Conservation (phyloP, 2,329 filamentous ascomycete species). For the Talaromyces verruculosus region DNA sequence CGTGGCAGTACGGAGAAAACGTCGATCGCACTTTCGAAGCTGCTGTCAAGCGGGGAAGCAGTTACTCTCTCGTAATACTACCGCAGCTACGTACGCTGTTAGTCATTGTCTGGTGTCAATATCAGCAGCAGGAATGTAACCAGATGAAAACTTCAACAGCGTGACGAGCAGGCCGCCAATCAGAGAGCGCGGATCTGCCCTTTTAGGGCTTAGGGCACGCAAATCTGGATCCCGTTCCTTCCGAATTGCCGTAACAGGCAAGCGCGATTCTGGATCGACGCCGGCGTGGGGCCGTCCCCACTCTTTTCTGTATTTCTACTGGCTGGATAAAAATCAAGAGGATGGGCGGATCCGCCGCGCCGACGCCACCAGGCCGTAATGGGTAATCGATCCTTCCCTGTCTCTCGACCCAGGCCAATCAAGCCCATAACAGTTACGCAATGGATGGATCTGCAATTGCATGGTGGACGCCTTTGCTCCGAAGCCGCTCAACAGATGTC, state of each 20-base stretch:
- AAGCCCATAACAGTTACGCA: constrained; percentile 4
- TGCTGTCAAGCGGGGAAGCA: not conserved
- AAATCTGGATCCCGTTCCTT: not conserved
- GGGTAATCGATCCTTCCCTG: not conserved
- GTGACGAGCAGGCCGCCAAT: not conserved
- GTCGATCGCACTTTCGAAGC: not conserved
- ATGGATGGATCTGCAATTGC: constrained; percentile 9
- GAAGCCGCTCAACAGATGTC: not conserved
- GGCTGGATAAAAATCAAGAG: not conserved
- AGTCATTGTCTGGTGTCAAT: constrained; percentile 6
- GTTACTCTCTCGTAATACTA: not conserved
- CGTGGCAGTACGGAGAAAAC: not conserved
- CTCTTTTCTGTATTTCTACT: not conserved
- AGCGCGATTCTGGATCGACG: not conserved
- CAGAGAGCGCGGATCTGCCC: not conserved
- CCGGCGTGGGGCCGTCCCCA: not conserved
- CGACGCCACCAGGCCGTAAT: not conserved
- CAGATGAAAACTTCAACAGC: not conserved
- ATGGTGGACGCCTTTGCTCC: not conserved
- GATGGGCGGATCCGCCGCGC: not conserved
- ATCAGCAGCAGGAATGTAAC: not conserved
- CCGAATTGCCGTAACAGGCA: not conserved
- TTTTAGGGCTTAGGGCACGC: constrained; percentile 11
- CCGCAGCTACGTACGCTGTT: not conserved
- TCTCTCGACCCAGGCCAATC: not conserved